Evolutionary conservation across 208 protist genomes (phyloP), one percentile per base, ranked within the genome.

Genomic region (Endotrypanum monterogeii): DNA sequence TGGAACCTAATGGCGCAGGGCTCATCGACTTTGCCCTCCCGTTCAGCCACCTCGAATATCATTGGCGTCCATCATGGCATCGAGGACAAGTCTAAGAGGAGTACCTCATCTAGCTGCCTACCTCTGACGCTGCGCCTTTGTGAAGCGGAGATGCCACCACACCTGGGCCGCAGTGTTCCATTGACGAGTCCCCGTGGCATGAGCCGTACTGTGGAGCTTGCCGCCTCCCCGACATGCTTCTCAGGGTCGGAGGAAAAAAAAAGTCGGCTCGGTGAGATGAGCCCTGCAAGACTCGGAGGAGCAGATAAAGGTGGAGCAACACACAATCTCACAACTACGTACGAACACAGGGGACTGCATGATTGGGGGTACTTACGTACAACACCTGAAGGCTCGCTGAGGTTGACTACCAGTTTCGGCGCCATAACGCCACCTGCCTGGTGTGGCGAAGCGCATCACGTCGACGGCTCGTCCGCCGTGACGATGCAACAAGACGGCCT

Each of bases 401-500:
- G 50, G 41, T 51, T 51, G 14, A 35, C 55, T 35, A 23, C n/a
- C 5, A 55, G 67, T 20, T 63, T 12, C 30, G 11, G 37, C 20
- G 55, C 54, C 7, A 62, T 32, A 46, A n/a, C 67, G 0, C 20
- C n/a, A 18, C 51, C 37, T 6, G 12, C 50, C 9, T 32, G 30
- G n/a, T 12, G 35, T 2, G 23, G 35, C 25, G 16, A 35, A 30
- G 54, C 35, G n/a, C 67, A 51, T 25, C 54, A 58, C 35, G 2
- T 35, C 3, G 54, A 62, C 32, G 32, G 54, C 67, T 73, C 67
- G 54, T 35, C 62, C 20, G 52, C 18, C 44, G 61, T 55, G 7
- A 39, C 67, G 12, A 50, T 72, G 67, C 55, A 23, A 6, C 52
- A 41, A 16, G 50, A 61, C 55, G 61, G 35, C 67, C 28, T 72